These are phyloP conservation scores for Thermomucor indicae-seudaticae DNA, from an alignment of 371 early-diverging fungal genomes.

Conservation along the genomic window DNA sequence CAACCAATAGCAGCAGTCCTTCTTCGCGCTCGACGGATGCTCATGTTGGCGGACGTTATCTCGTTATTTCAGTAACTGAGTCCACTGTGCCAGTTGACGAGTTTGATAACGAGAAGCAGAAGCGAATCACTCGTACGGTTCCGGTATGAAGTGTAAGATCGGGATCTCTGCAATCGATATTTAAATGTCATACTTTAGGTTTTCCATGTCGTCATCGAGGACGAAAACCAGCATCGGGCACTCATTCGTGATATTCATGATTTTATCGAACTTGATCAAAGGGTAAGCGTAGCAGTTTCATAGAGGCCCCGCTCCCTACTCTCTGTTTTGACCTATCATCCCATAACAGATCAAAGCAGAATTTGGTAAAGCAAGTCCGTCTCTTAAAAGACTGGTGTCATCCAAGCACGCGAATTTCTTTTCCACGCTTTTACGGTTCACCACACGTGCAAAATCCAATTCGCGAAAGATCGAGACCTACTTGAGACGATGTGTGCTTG, in stretches of 20 bases:
- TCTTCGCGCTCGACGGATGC: no score
- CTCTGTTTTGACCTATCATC: not conserved
- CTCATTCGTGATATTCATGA: slow-evolving; percentile 54
- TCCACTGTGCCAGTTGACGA: not conserved
- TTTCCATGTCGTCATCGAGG: slow-evolving; percentile 41
- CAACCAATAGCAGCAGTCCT: not conserved
- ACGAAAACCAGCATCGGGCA: slow-evolving; percentile 25
- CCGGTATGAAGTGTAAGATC: not conserved
- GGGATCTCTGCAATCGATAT: not conserved
- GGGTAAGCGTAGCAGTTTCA: slow-evolving; percentile 11
- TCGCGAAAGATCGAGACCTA: slow-evolving; percentile 24
- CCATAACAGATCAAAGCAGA: no score
- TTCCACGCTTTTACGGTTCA: no score
- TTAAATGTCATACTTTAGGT: slow-evolving; percentile 15
- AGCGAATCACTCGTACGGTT: not conserved
- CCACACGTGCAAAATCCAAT: slow-evolving; percentile 10
- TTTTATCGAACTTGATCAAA: slow-evolving; percentile 49
- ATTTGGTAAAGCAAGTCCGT: no score
- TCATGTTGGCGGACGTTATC: not conserved
- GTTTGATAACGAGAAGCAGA: not conserved
- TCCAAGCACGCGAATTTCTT: slow-evolving; percentile 1
- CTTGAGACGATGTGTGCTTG: slow-evolving; percentile 16
- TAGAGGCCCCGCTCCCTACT: not conserved
- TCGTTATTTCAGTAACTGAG: not conserved
- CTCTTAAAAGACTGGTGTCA: not conserved